Conservation (phyloP, 768 basidiomycete genomes). For the Lyophyllum shimeji region DNA sequence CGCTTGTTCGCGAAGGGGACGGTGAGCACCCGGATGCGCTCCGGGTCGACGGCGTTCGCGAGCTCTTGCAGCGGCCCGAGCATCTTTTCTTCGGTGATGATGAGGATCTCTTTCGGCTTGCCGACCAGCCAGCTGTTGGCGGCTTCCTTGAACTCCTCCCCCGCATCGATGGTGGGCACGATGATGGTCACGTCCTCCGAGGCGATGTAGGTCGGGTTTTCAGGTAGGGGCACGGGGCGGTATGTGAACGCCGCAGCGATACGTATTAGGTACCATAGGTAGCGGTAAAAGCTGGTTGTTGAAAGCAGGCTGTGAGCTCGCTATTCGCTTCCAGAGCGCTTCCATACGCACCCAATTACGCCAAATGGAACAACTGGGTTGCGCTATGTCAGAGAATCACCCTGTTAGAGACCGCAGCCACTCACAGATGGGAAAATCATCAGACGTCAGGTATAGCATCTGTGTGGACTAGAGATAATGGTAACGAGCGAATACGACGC, state of each 20-base stretch:
- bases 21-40: constrained; percentile 82
- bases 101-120: constrained; percentile 78
- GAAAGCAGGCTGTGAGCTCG: constrained; percentile 13
- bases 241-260: constrained; percentile 76
- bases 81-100: constrained; percentile 86
- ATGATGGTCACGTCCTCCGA: constrained; percentile 95
- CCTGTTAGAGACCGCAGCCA: constrained; percentile 17
- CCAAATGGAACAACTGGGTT: constrained; percentile 87
- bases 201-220: constrained; percentile 88
- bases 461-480: constrained; percentile 21
- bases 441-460: constrained; percentile 90
- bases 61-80: constrained; percentile 84
- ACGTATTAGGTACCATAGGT: constrained; percentile 91
- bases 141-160: constrained; percentile 93
- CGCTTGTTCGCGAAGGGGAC: constrained; percentile 95
- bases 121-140: constrained; percentile 91
- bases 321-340: not conserved
- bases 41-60: constrained; percentile 83
- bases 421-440: constrained; percentile 90
- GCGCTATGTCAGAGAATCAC: constrained; percentile 15
- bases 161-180: constrained; percentile 94
- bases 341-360: constrained; percentile 67
- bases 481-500: constrained; percentile 43
- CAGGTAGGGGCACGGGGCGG: constrained; percentile 85
- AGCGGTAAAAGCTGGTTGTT: constrained; percentile 77